These are phyloP conservation scores for Aspergillus phoenicis DNA, from an alignment of 2,329 filamentous ascomycete species.

Conservation along the genomic window DNA sequence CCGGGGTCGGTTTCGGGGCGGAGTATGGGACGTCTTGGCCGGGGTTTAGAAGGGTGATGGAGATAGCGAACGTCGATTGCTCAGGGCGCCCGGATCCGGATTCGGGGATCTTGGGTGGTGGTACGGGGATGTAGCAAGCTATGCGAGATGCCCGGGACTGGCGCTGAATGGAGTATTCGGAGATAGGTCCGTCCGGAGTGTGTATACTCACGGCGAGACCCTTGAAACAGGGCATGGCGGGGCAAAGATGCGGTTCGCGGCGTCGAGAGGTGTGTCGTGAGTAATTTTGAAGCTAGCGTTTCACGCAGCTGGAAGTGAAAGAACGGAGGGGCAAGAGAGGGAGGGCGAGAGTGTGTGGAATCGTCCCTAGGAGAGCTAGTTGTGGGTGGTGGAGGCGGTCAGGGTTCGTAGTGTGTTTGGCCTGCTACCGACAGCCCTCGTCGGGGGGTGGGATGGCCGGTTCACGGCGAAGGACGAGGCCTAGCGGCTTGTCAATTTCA, in stretches of 20 bases:
- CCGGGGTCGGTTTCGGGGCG: constrained; percentile 74
- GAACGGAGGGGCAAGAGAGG: constrained; percentile 3
- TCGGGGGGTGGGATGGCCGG: background rate
- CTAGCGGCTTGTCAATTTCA: constrained; percentile 1
- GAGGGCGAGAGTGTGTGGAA: constrained; percentile 6
- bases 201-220: constrained; percentile 98
- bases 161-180: constrained; percentile 93
- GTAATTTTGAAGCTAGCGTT: background rate
- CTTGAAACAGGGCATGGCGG: constrained; percentile 91
- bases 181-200: constrained; percentile 73
- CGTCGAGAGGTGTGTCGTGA: background rate
- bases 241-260: background rate
- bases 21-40: constrained; percentile 91
- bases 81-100: constrained; percentile 75
- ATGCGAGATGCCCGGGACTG: constrained; percentile 89
- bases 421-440: constrained; percentile 11
- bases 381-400: constrained; percentile 33
- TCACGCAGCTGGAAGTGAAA: background rate
- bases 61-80: constrained; percentile 95
- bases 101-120: constrained; percentile 76
- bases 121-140: constrained; percentile 95
- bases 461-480: background rate
- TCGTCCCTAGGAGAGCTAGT: constrained; percentile 12
- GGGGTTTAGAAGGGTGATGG: constrained; percentile 90
- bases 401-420: constrained; percentile 18